phyloP scores from a whole-genome alignment of 108 stramenopile species.

The Skeletonema tropicum region DNA sequence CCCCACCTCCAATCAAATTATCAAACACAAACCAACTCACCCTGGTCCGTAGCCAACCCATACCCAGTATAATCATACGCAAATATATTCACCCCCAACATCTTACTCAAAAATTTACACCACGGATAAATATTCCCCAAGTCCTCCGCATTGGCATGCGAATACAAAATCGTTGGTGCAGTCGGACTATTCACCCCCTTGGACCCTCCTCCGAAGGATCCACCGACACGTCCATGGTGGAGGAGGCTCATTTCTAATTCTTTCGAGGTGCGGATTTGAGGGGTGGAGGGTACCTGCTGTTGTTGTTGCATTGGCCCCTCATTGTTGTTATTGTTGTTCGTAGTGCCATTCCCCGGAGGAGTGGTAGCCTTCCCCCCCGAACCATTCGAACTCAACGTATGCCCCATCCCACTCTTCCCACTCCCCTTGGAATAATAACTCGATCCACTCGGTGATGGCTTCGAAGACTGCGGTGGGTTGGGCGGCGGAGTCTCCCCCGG shows the following conservation, averaged over 20 bases:
- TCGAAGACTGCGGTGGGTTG: too few species aligned
- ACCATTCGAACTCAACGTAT: background rate
- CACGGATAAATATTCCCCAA: slow-evolving; percentile 91
- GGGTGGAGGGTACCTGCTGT: slow-evolving; percentile 27
- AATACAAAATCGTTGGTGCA: slow-evolving; percentile 86
- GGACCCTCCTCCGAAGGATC: background rate
- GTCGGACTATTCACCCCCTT: background rate
- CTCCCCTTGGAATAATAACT: slow-evolving; percentile 21
- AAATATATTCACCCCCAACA: slow-evolving; percentile 93
- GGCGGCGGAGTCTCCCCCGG: slow-evolving; percentile 29
- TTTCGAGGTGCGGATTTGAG: slow-evolving; percentile 53
- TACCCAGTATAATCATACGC: slow-evolving; percentile 99
- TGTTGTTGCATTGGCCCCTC: background rate
- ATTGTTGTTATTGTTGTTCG: background rate
- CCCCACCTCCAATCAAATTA: background rate
- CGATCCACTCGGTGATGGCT: slow-evolving; percentile 32
- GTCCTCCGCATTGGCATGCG: slow-evolving; percentile 96
- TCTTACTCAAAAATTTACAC: slow-evolving; percentile 91
- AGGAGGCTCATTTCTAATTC: slow-evolving; percentile 37
- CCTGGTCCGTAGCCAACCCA: slow-evolving; percentile 84
- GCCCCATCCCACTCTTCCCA: background rate
- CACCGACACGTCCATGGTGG: slow-evolving; percentile 1
- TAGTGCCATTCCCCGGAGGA: background rate
- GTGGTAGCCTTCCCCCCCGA: background rate
- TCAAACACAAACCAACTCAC: slow-evolving; percentile 59